Base-by-base conservation (phyloP, 2,329 filamentous ascomycete species). In the Calonectria naviculata region DNA sequence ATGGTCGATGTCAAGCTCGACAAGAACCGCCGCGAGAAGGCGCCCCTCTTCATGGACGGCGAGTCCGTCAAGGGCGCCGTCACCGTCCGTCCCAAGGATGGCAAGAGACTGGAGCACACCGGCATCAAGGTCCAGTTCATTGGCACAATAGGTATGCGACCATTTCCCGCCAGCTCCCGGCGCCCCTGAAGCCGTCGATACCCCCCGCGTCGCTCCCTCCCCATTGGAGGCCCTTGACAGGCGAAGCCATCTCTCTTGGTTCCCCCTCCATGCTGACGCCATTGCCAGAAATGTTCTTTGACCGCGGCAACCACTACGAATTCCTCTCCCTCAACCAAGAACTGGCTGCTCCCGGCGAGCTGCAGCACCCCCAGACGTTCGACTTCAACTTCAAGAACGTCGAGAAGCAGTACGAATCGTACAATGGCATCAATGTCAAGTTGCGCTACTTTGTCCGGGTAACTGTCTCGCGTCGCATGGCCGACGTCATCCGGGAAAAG, bases 381-480 rank as follows among this genome's bases (percentile, higher is more conserved):
- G 95, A 97, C 77, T 99, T 99, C 91, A 97, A 98, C 87, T 99
- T 99, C 91, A 98, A 98, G 85, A 99, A 98, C 84, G 95, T 99
- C 79, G 97, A 99, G 90, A 99, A 99, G 89, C 95, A 97, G 84
- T 99, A 99, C 89, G 97, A 99, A 86, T 98, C 95, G 75, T 99
- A 99, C 89, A 97, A 98, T 83, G 97, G 97, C 81, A 99, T 99
- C 91, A 99, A 99, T 82, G 97, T 99, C 80, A 97, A 98, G 88
- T 90, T 99, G 82, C 95, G 97, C 78, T 99, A 99, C 90, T 98
- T 98, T 85, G 93, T 98, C 69, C 94, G 95, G 78, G 97, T 98
- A 77, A 99, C 97, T 41, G 97, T 99, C 58, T 97, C 95, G 63
- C 92, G 97, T 80, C 92, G 97, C 82, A 98, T 99, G 95, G 95